These are phyloP conservation scores for Filosporella fistucella DNA, from an alignment of 495 filamentous ascomycete genomes.

Conservation along the genomic window DNA sequence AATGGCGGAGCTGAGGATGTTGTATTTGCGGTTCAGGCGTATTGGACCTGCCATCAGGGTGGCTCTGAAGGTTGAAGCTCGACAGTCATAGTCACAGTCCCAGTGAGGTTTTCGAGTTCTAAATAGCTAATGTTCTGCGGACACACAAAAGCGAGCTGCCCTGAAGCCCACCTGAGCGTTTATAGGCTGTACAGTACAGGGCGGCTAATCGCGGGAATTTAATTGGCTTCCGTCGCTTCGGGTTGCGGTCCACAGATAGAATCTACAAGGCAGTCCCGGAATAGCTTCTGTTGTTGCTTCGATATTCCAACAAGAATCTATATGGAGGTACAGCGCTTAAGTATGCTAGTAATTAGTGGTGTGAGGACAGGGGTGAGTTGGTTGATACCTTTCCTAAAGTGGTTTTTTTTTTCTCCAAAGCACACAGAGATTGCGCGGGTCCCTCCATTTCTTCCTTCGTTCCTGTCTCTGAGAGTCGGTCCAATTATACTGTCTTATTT, in stretches of 20 bases:
- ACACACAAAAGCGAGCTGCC: slow-evolving; percentile 12
- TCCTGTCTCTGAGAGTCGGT: too few species aligned
- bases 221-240: slow-evolving; percentile 15
- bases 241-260: slow-evolving; percentile 12
- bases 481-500: too few species aligned
- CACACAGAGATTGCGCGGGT: slow-evolving; percentile 2
- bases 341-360: slow-evolving; percentile 7
- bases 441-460: too few species aligned
- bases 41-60: slow-evolving; percentile 16
- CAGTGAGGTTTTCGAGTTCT: slow-evolving; percentile 17
- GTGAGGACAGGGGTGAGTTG: slow-evolving; percentile 6
- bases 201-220: slow-evolving; percentile 13
- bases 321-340: slow-evolving; percentile 7
- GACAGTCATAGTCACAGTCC: slow-evolving; percentile 15
- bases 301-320: slow-evolving; percentile 13
- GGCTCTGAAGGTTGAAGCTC: slow-evolving; percentile 17
- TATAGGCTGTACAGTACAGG: slow-evolving; percentile 10
- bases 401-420: slow-evolving; percentile 9
- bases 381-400: slow-evolving; percentile 7
- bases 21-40: slow-evolving; percentile 17
- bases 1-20: slow-evolving; percentile 16
- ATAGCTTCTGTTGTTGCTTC: slow-evolving; percentile 8
- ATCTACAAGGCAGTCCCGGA: slow-evolving; percentile 12
- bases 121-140: slow-evolving; percentile 16
- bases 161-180: slow-evolving; percentile 15